Evolutionary conservation across 768 basidiomycete species (phyloP), one percentile per base, ranked within the genome.

Genomic region (Boletellus emodensis): DNA sequence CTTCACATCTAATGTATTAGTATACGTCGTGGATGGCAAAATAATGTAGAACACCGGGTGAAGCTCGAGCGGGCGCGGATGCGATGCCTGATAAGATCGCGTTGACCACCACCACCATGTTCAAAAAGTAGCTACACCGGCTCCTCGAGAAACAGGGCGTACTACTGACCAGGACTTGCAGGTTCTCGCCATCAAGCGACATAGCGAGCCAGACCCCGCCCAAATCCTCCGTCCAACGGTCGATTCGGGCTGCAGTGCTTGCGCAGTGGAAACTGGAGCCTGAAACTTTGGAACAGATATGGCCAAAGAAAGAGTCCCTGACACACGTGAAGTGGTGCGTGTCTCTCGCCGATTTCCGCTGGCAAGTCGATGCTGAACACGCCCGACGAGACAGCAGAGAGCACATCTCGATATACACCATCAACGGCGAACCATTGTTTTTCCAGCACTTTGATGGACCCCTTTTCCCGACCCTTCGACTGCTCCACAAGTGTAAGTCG

Each of bases 241-340:
- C 81, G 58, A 93, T 98, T 69, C 85, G 96, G 49, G 72, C 84
- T 20, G 77, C 75, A 40, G 73, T 96, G 30, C 75, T 96, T 43
- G 79, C 85, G 17, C 93, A 95, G 67, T 87, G 91, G 79, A 88
- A 83, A 60, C 79, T 90, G 44, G 82, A 84, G 54, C 77, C 82
- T 37, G 90, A 90, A 55, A 82, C 85, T 3, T 73, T 98, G 28
- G 96, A 99, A 64, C 80, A 80, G 60, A 80, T 99, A 45, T 99
- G 96, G 96, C 92, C 94, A 3, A 99, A 98, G 88, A 99, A 98
- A 77, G 95, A 97, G 75, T 79, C 85, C 3, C 75, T 97, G 41
- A 85, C 88, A 5, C 86, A 89, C 61, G 90, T 94, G 53, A 98
- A 98, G 76, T 98, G 96, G 95, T 64, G 22, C 47, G 59, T 58